Conservation (phyloP, 495 filamentous ascomycete genomes). For the Talaromyces borbonicus region DNA sequence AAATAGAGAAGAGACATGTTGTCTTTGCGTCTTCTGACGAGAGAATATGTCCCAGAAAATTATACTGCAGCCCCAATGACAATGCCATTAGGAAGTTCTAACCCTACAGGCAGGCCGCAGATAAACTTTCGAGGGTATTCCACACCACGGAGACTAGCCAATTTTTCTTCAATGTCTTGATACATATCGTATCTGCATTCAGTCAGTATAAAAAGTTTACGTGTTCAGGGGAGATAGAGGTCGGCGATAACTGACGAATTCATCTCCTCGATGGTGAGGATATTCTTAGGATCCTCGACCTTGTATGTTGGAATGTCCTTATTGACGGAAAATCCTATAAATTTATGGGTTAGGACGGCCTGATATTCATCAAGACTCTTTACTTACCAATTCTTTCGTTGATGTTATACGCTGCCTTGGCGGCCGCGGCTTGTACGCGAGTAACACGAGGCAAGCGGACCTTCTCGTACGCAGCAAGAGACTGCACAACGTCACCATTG, state of each 20-base stretch:
- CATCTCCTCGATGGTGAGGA: slow-evolving; percentile 45
- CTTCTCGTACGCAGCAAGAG: slow-evolving; percentile 33
- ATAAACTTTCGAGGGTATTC: no score
- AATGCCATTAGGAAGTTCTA: no score
- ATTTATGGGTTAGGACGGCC: slow-evolving; percentile 1
- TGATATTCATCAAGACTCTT: background rate
- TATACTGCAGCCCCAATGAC: no score
- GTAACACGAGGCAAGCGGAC: slow-evolving; percentile 34
- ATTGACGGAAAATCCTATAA: slow-evolving; percentile 36
- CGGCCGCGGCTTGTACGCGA: slow-evolving; percentile 33
- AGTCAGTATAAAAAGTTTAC: slow-evolving; percentile 8
- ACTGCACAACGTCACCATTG: slow-evolving; percentile 26
- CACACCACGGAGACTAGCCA: slow-evolving; percentile 16
- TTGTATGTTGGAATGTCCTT: slow-evolving; percentile 32
- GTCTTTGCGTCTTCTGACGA: no score
- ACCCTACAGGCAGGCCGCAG: no score
- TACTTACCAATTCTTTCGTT: slow-evolving; percentile 39
- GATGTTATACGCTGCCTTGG: slow-evolving; percentile 39
- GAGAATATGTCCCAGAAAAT: no score
- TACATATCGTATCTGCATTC: slow-evolving; percentile 38
- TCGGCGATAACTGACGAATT: slow-evolving; percentile 27
- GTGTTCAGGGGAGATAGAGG: background rate
- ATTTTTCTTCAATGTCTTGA: slow-evolving; percentile 31
- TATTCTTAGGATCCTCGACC: slow-evolving; percentile 35
- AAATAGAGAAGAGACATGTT: no score